These are phyloP conservation scores for Alternaria alternata DNA, from an alignment of 2,329 filamentous ascomycete species.

Conservation along the genomic window DNA sequence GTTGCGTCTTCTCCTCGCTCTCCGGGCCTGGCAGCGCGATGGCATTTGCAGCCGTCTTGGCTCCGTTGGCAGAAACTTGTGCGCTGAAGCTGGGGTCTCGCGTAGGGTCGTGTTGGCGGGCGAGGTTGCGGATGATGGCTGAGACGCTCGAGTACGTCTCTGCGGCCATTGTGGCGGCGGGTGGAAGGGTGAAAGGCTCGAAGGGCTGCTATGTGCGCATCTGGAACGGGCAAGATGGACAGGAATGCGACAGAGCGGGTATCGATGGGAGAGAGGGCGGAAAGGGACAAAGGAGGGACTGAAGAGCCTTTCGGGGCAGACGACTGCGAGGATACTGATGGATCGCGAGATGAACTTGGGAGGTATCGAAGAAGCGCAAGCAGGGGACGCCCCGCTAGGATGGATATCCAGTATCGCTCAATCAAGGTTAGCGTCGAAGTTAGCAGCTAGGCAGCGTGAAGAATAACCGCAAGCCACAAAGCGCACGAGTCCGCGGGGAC, in stretches of 20 bases:
- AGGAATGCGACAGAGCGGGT: slow-evolving; percentile 23
- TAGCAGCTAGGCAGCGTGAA: slow-evolving; percentile 5
- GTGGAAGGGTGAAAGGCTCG: slow-evolving; percentile 29
- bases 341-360: slow-evolving; percentile 10
- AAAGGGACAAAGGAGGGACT: slow-evolving; percentile 6
- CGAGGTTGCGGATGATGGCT: slow-evolving; percentile 58
- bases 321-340: slow-evolving; percentile 1
- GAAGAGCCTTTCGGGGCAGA: slow-evolving; percentile 2
- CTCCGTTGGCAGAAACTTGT: slow-evolving; percentile 49
- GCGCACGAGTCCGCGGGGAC: background rate
- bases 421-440: background rate
- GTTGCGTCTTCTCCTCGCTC: slow-evolving; percentile 75
- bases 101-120: slow-evolving; percentile 56
- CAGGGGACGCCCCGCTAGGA: slow-evolving; percentile 12
- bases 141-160: slow-evolving; percentile 50
- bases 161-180: slow-evolving; percentile 42
- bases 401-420: slow-evolving; percentile 5
- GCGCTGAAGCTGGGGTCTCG: slow-evolving; percentile 56
- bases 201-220: slow-evolving; percentile 48
- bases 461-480: slow-evolving; percentile 3
- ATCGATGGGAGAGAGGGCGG: slow-evolving; percentile 6
- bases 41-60: slow-evolving; percentile 55
- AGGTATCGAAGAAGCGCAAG: slow-evolving; percentile 9
- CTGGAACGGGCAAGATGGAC: slow-evolving; percentile 27
- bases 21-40: slow-evolving; percentile 80